These are phyloP conservation scores for Colletotrichum sp. DNA, from an alignment of 2,329 filamentous ascomycete genomes.

Conservation along the genomic window DNA sequence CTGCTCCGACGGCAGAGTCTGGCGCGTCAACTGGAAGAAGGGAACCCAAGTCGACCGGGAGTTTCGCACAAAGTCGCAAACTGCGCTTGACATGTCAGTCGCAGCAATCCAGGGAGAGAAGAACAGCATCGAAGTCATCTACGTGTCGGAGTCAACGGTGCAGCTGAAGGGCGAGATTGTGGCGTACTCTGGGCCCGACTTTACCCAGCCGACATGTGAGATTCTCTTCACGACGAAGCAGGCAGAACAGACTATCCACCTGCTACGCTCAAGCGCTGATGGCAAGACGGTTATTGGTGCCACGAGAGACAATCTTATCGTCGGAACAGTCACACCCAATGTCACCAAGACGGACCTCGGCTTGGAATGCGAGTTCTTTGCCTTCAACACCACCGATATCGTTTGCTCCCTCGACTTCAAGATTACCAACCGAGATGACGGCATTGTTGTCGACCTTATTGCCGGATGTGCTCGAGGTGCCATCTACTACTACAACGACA, in stretches of 20 bases:
- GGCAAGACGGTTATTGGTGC: slow-evolving; percentile 60
- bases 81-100: slow-evolving; percentile 51
- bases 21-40: slow-evolving; percentile 63
- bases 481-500: slow-evolving; percentile 82
- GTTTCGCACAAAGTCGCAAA: slow-evolving; percentile 48
- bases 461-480: slow-evolving; percentile 79
- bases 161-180: slow-evolving; percentile 38
- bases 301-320: slow-evolving; percentile 52
- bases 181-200: slow-evolving; percentile 45
- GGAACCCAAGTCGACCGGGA: slow-evolving; percentile 45
- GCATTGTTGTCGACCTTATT: slow-evolving; percentile 69
- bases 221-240: slow-evolving; percentile 41
- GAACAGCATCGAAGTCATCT: slow-evolving; percentile 46
- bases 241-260: slow-evolving; percentile 37
- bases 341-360: slow-evolving; percentile 38
- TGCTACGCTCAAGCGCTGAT: slow-evolving; percentile 55
- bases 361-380: slow-evolving; percentile 61
- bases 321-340: slow-evolving; percentile 57
- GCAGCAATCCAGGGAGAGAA: slow-evolving; percentile 41
- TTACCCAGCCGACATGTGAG: slow-evolving; percentile 34
- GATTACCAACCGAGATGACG: slow-evolving; percentile 32
- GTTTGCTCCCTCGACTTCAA: slow-evolving; percentile 73
- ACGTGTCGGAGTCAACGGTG: slow-evolving; percentile 15
- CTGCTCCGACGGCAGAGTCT: slow-evolving; percentile 62
- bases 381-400: slow-evolving; percentile 65